Base-by-base conservation (phyloP, 768 basidiomycete species). In the Hortiboletus campestris region DNA sequence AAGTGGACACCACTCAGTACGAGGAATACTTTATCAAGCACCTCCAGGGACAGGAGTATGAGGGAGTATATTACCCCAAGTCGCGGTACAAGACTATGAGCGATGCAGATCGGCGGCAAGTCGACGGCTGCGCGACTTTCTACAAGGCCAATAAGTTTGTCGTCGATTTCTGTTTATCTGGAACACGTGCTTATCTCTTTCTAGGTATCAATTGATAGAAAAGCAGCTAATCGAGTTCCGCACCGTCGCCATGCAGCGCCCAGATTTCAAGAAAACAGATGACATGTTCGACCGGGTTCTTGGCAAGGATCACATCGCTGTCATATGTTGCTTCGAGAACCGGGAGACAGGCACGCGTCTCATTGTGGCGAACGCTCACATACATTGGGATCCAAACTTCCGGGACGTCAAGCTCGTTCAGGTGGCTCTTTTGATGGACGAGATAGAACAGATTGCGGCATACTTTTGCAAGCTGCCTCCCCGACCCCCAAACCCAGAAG, bases 241-340 rank as follows among this genome's bases (percentile, higher is more conserved):
- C 68, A 82, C 89, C 35, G 81, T 94, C 59, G 96, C 95, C 19
- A 89, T 98, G 83, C 90, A 93, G 64, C 85, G 94, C 28, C 84
- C 88, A 47, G 94, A 95, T 70, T 93, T 94, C 76, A 93, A 94
- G 79, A 94, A 94, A 75, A 96, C 94, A 17, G 94, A 98, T 66
- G 96, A 98, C 76, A 95, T 98, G 94, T 98, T 98, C 82, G 98
- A 98, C 68, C 93, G 97, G 32, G 94, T 98, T 51, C 82, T 98
- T 63, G 89, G 89, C 58, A 91, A 93, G 70, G 96, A 98, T 72
- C 85, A 98, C 67, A 91, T 98, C 60, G 94, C 94, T 44, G 84
- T 94, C 60, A 78, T 95, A 54, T 85, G 85, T 63, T 80, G 93
- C 31, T 79, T 98, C 67, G 97, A 99, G 76, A 88, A 89, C 73